Evolutionary conservation across 352 stramenopile species (phyloP), one percentile per base, ranked within the genome.

Genomic region (Globisporangium abappressorium): DNA sequence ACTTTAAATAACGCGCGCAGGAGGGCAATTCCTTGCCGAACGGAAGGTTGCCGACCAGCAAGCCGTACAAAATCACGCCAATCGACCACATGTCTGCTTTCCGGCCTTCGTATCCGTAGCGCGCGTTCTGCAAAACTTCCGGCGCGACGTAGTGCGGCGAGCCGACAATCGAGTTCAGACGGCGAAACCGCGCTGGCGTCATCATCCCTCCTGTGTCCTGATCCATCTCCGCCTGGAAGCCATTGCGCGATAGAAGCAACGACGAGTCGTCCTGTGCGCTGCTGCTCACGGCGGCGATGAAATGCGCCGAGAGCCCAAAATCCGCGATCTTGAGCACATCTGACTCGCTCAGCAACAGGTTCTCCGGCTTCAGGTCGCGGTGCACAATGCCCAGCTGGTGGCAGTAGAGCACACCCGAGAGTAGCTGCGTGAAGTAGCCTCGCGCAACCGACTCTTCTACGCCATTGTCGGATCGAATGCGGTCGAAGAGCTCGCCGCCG

Each of bases 141-240:
- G 97, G 97, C 1, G 97, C 97, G 14, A 98, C 95, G 69, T 99
- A 99, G 64, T 99, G 96, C 9, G 97, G 97, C 14, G 95, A 98
- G 2, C 97, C 97, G 18, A 99, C 97, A 33, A 99, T 93, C 20
- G 94, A 98, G 43, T 97, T 98, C 68, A 99, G 89, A 14, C 95
- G 77, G 38, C 89, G 78, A n/a, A 97, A 88, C 20, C 81, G 82
- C 51, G 62, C 51, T 6, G 36, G 64, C 22, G 47, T 75, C 46
- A 67, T 62, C 61, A 68, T 57, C 30, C 66, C 68, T 3, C 41
- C 33, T 18, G 60, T 46, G 49, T 79, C 73, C 26, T 84, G 68
- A 20, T 82, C 71, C 26, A 72, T 71, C n/a, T 79, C 71, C 1
- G 66, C 53, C 22, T 65, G 67, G 30, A 43, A 71, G 41, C 22